Evolutionary conservation across 208 protist species (phyloP).

Genomic region (Hexamita inflata): DNA sequence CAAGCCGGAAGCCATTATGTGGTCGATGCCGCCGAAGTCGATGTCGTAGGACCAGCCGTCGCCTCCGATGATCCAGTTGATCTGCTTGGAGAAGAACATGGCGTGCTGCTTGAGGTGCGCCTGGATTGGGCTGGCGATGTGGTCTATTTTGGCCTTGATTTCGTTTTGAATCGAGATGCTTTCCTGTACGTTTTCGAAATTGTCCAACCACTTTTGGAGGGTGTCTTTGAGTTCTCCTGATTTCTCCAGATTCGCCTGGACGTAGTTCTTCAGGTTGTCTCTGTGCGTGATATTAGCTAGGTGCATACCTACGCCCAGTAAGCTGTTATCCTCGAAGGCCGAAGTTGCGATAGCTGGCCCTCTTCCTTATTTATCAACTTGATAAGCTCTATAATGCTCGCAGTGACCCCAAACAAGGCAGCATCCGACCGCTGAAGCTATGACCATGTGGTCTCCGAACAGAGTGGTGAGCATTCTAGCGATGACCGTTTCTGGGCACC

Average conservation of each 20-base stretch:
- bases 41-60: slow-evolving; percentile 61
- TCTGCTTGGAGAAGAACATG: slow-evolving; percentile 31
- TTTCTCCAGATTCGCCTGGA: too few relatives aligned
- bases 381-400: slow-evolving; percentile 45
- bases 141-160: too few relatives aligned
- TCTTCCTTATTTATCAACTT: slow-evolving; percentile 48
- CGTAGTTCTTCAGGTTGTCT: too few relatives aligned
- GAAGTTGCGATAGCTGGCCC: slow-evolving; percentile 55
- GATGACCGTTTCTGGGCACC: slow-evolving; percentile 47
- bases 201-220: too few relatives aligned
- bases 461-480: slow-evolving; percentile 58
- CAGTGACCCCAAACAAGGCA: slow-evolving; percentile 52
- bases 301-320: slow-evolving; percentile 55
- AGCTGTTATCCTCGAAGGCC: slow-evolving; percentile 58
- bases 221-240: too few relatives aligned
- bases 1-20: slow-evolving; percentile 47
- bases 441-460: slow-evolving; percentile 55
- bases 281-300: too few relatives aligned
- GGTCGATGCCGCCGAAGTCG: slow-evolving; percentile 51
- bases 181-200: too few relatives aligned
- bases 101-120: slow-evolving; percentile 15
- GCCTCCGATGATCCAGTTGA: slow-evolving; percentile 52
- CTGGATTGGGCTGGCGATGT: not conserved
- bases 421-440: slow-evolving; percentile 57
- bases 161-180: too few relatives aligned